Conservation (phyloP, 352 stramenopile genomes). For the Phytophthora pistaciae region DNA sequence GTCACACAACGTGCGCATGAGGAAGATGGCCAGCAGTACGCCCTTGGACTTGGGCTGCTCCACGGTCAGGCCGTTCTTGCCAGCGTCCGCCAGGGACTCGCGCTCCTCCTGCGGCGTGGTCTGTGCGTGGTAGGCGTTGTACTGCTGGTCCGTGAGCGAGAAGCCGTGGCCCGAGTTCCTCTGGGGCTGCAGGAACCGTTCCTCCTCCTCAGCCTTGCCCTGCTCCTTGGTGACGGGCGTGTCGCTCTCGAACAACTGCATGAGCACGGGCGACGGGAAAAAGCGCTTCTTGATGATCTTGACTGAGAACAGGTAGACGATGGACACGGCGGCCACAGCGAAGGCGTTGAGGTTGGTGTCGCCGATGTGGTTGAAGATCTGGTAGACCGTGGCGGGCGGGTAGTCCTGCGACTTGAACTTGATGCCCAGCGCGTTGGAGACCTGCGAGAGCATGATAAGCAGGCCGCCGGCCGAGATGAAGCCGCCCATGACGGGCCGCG, state of each 20-base stretch:
- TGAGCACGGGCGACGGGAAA: conserved; percentile 13
- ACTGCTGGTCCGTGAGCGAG: conserved; percentile 16
- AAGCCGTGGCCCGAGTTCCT: conserved; percentile 8
- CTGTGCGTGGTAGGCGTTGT: conserved; percentile 5
- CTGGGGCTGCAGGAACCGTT: conserved; percentile 5
- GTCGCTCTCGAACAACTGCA: conserved; percentile 11
- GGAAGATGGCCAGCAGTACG: conserved; percentile 6
- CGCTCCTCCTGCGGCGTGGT: conserved; percentile 10
- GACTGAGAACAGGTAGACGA: conserved; percentile 8
- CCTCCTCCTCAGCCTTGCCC: conserved; percentile 10
- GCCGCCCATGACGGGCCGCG: conserved; percentile 14
- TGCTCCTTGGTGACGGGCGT: conserved; percentile 4
- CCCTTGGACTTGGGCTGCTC: conserved; percentile 7
- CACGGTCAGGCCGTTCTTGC: conserved; percentile 1
- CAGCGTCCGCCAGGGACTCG: neutral
- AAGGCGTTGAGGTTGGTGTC: conserved; percentile 20
- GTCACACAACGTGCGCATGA: conserved; percentile 14
- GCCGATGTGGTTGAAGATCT: conserved; percentile 11
- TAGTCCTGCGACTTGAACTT: conserved; percentile 13
- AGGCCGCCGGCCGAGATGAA: conserved; percentile 17
- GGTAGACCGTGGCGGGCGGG: conserved; percentile 5
- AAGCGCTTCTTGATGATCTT: conserved; percentile 14
- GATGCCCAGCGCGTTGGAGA: conserved; percentile 8
- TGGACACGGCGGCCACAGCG: conserved; percentile 1
- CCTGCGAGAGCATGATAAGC: conserved; percentile 14